phyloP scores from a whole-genome alignment of 257 asterid species.

The Solanum tarijense region DNA sequence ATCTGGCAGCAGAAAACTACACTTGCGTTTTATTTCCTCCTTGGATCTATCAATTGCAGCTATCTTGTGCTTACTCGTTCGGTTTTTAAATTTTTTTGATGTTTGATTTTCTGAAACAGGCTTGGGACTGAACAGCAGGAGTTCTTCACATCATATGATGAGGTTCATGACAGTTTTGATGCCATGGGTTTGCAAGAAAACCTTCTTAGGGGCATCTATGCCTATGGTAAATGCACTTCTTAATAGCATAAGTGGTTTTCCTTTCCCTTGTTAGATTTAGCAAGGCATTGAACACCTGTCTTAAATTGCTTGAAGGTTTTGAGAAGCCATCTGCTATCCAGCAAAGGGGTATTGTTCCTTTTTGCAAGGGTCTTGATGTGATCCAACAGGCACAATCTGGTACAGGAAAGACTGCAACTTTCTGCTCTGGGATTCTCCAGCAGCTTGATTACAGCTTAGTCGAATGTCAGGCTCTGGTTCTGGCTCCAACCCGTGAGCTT shows the following conservation, averaged over 20 bases:
- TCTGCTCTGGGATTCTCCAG: constrained; percentile 42
- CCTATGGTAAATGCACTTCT: constrained; percentile 26
- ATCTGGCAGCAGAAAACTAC: neutral
- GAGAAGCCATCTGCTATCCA: constrained; percentile 48
- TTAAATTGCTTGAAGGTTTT: constrained; percentile 20
- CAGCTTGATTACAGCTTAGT: constrained; percentile 28
- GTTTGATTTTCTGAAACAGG: constrained; percentile 6
- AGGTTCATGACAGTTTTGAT: constrained; percentile 36
- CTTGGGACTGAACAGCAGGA: constrained; percentile 25
- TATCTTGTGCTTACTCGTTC: neutral
- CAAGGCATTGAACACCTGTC: neutral
- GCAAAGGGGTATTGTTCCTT: constrained; percentile 44
- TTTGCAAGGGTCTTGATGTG: constrained; percentile 40
- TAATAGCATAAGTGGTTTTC: neutral
- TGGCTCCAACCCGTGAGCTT: constrained; percentile 44
- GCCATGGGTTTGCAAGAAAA: constrained; percentile 41
- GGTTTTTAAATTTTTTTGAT: neutral
- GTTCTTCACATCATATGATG: constrained; percentile 35
- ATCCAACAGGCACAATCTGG: constrained; percentile 46
- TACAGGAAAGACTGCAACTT: constrained; percentile 36
- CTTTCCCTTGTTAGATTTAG: neutral
- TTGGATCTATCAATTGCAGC: neutral
- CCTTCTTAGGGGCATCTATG: constrained; percentile 42
- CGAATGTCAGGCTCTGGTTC: constrained; percentile 40
- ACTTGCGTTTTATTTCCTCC: neutral